phyloP scores from a whole-genome alignment of 768 basidiomycete species.

The Serendipita vermifera region DNA sequence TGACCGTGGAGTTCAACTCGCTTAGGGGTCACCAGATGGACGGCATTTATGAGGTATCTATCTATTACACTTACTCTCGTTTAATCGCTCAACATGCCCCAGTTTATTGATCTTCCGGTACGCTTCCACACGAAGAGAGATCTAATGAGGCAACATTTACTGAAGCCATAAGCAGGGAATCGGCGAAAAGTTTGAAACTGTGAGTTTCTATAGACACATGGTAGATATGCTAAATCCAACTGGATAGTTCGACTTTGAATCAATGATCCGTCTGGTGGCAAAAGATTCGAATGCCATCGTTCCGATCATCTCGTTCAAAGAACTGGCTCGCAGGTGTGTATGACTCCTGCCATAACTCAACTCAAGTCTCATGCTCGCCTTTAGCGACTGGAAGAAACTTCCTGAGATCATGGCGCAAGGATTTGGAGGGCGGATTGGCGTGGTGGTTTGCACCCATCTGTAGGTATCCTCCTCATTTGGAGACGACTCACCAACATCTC shows the following conservation, averaged over 20 bases:
- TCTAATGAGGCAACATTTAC: no score
- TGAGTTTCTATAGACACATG: neutral
- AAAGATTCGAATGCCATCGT: constrained; percentile 6
- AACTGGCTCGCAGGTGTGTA: neutral
- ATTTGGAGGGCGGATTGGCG: neutral
- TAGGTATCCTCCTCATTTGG: neutral
- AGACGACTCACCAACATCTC: neutral
- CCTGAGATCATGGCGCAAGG: neutral
- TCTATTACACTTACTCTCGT: neutral
- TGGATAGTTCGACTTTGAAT: neutral
- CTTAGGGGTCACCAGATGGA: neutral
- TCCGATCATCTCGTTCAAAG: constrained; percentile 1
- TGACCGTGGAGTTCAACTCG: constrained; percentile 2
- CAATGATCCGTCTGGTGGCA: neutral
- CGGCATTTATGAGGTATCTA: constrained; percentile 1
- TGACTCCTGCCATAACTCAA: neutral
- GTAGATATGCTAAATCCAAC: no score
- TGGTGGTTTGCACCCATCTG: neutral
- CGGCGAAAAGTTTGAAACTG: neutral
- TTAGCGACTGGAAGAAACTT: neutral
- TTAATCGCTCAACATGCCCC: neutral
- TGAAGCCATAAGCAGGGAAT: neutral
- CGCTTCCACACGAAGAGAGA: no score
- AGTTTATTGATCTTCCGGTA: constrained; percentile 5
- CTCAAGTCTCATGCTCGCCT: neutral